A percentile compares a stretch with the other conserved stretches of the same genome.
These are phyloP conservation scores for Vaccinium darrowii DNA, from an alignment of 148 eudicot genomes.

Conservation along the genomic window DNA sequence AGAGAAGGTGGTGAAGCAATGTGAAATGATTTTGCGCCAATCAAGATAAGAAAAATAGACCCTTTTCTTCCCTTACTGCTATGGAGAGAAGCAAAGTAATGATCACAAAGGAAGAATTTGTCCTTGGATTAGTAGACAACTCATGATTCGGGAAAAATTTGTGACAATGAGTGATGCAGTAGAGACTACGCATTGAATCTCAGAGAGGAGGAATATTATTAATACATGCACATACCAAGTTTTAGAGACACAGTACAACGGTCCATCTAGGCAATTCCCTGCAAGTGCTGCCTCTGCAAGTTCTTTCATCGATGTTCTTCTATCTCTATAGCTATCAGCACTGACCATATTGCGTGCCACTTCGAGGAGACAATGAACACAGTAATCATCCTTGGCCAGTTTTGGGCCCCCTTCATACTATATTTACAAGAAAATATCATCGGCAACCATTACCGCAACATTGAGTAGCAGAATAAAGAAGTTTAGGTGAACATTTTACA, in stretches of 20 bases:
- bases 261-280: slow-evolving; percentile 65
- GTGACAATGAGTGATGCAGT: slow-evolving; percentile 6
- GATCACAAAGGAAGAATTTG: not conserved
- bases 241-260: slow-evolving; percentile 69
- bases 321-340: slow-evolving; percentile 88
- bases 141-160: not conserved
- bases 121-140: slow-evolving; percentile 7
- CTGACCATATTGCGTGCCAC: slow-evolving; percentile 55
- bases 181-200: not conserved
- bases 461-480: not conserved
- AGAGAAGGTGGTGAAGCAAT: not conserved
- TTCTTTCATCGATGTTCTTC: slow-evolving; percentile 67
- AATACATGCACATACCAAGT: slow-evolving; percentile 55
- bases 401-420: slow-evolving; percentile 88
- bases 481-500: not conserved
- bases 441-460: not conserved
- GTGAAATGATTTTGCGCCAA: not conserved
- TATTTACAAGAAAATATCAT: slow-evolving; percentile 22
- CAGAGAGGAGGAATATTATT: not conserved
- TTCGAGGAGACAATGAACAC: slow-evolving; percentile 63
- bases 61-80: not conserved
- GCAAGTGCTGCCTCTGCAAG: slow-evolving; percentile 85
- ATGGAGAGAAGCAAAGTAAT: not conserved
- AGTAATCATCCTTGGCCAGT: slow-evolving; percentile 62
- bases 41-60: not conserved